Percentiles rank a stretch among this genome's conserved stretches.
phyloP scores from a whole-genome alignment of 176 grass and related monocot species.

The Themeda triandra region DNA sequence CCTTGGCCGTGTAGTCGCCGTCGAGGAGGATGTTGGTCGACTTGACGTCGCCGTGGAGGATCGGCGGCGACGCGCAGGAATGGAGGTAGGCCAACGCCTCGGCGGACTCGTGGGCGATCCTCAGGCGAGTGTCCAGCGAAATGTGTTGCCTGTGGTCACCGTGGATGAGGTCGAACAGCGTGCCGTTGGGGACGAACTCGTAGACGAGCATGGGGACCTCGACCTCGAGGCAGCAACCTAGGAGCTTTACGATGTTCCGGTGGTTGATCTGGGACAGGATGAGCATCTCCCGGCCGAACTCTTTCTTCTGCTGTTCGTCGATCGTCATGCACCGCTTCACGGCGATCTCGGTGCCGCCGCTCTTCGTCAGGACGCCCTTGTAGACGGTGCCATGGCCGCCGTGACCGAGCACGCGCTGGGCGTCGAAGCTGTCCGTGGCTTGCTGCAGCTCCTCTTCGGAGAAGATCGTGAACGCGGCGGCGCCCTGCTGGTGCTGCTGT shows the following conservation, averaged over 20 bases:
- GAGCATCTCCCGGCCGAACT: too few relatives aligned
- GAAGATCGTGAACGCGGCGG: neutral
- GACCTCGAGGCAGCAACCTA: too few relatives aligned
- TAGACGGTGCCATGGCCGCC: neutral
- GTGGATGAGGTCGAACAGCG: neutral
- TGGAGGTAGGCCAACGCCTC: neutral
- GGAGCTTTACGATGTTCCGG: too few relatives aligned
- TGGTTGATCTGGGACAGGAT: too few relatives aligned
- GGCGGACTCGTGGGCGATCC: neutral
- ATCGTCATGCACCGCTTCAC: too few relatives aligned
- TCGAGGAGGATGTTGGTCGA: neutral
- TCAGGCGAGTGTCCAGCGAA: neutral
- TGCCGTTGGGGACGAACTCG: neutral
- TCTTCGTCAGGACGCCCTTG: neutral
- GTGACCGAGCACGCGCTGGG: neutral
- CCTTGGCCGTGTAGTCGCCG: slow-evolving; percentile 1
- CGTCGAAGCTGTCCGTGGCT: neutral
- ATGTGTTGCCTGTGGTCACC: neutral
- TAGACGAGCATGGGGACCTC: too few relatives aligned
- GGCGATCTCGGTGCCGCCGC: too few relatives aligned
- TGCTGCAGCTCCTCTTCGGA: neutral
- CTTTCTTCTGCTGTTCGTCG: too few relatives aligned
- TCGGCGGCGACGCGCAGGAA: neutral
- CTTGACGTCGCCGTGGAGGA: slow-evolving; percentile 17
- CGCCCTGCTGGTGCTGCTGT: neutral